Evolutionary conservation across 768 basidiomycete genomes (phyloP).

Genomic region (Amanita exitialis): DNA sequence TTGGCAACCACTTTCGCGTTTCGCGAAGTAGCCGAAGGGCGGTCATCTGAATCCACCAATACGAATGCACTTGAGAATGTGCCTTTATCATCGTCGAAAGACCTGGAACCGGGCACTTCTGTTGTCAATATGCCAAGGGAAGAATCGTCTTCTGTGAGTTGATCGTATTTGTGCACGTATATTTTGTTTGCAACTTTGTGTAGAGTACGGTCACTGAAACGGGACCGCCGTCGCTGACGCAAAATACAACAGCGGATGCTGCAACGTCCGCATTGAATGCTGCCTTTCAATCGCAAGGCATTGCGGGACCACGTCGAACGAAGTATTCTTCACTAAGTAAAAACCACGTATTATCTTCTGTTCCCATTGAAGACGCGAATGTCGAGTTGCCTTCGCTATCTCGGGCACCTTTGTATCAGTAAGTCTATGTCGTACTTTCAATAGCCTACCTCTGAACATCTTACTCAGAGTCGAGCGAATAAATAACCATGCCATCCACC

Average conservation of each 20-base stretch:
- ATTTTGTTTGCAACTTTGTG: not conserved
- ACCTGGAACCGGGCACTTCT: not conserved
- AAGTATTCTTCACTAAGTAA: not conserved
- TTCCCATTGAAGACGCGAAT: not conserved
- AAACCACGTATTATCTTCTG: not conserved
- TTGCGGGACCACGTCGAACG: not conserved
- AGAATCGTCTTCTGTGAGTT: not conserved
- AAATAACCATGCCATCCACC: not conserved
- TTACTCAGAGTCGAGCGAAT: not conserved
- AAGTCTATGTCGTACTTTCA: not conserved
- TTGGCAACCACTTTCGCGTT: not conserved
- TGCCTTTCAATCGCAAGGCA: not conserved
- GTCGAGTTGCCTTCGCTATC: not conserved
- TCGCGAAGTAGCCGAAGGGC: not conserved
- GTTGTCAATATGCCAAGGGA: no score
- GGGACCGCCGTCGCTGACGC: not conserved
- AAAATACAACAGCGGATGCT: not conserved
- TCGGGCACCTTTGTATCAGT: not conserved
- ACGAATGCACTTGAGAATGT: not conserved
- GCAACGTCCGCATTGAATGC: constrained; percentile 1
- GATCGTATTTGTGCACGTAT: not conserved
- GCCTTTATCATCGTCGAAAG: not conserved
- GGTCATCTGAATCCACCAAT: not conserved
- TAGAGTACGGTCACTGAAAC: not conserved
- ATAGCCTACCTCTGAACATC: not conserved